A percentile compares a stretch with the other conserved stretches of the same genome.
Evolutionary conservation across 2,329 filamentous ascomycete species (phyloP).

Genomic region (Cordyceps javanica): DNA sequence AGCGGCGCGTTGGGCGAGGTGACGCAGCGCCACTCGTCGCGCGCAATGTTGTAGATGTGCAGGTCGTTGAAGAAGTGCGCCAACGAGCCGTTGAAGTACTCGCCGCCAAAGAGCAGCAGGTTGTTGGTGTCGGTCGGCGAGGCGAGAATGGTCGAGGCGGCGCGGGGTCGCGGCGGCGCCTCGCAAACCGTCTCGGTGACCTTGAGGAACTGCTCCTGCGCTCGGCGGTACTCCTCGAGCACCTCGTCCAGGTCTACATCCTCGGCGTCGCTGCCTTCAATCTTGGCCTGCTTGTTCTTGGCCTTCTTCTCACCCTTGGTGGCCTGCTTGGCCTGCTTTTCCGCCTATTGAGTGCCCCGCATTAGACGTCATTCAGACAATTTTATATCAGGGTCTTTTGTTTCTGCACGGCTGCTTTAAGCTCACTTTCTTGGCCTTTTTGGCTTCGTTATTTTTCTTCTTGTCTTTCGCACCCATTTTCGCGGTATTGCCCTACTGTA

Average conservation of each 20-base stretch:
- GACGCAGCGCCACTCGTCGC: conserved; percentile 84
- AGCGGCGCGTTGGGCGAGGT: conserved; percentile 88
- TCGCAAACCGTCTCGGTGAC: conserved; percentile 74
- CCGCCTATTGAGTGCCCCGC: conserved; percentile 32
- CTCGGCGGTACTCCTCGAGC: conserved; percentile 84
- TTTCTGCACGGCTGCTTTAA: neutral
- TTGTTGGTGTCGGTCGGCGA: conserved; percentile 83
- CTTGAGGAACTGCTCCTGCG: conserved; percentile 91
- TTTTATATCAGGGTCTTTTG: neutral
- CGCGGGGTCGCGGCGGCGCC: conserved; percentile 68
- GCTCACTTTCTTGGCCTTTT: conserved; percentile 44
- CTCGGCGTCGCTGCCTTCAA: conserved; percentile 80
- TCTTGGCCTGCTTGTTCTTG: conserved; percentile 62
- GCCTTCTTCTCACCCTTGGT: conserved; percentile 86
- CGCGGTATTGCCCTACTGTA: conserved; percentile 27
- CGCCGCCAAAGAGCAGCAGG: conserved; percentile 85
- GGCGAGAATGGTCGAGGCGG: conserved; percentile 75
- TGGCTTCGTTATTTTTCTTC: conserved; percentile 42
- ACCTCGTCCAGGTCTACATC: conserved; percentile 91
- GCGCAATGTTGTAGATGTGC: conserved; percentile 68
- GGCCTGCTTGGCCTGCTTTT: conserved; percentile 71
- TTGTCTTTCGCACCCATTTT: conserved; percentile 40
- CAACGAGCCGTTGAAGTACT: conserved; percentile 88
- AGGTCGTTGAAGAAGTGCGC: conserved; percentile 67
- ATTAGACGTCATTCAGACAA: conserved; percentile 6